phyloP scores from a whole-genome alignment of 441 rosid species.

The Pelargonium myrrhifolium region DNA sequence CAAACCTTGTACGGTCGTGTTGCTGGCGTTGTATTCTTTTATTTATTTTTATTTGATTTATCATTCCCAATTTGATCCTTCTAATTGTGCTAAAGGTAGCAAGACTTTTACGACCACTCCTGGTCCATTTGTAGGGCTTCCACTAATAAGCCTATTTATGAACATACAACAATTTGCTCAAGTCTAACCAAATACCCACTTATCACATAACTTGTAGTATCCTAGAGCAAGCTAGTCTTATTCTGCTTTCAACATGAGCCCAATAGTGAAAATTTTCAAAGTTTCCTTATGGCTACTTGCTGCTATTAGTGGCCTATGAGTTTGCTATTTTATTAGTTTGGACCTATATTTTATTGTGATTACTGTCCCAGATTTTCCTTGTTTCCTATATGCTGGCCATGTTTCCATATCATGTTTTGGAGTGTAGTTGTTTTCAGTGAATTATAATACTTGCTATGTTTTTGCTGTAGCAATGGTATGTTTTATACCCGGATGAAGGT shows the following conservation, averaged over 20 bases:
- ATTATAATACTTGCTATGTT: neutral
- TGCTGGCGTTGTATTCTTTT: neutral
- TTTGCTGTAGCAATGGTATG: slow-evolving; percentile 90
- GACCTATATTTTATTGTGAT: neutral
- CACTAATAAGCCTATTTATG: neutral
- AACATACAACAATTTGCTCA: neutral
- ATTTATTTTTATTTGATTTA: neutral
- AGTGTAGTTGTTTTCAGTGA: neutral
- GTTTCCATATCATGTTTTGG: neutral
- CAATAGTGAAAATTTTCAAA: neutral
- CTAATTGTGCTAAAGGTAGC: neutral
- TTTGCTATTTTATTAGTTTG: neutral
- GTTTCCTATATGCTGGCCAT: neutral
- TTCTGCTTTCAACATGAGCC: neutral
- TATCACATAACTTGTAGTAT: neutral
- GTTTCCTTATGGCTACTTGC: slow-evolving; percentile 1
- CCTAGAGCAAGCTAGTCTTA: neutral
- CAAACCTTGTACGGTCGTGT: slow-evolving; percentile 17
- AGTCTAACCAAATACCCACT: neutral
- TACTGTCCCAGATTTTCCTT: neutral
- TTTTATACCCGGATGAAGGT: slow-evolving; percentile 75
- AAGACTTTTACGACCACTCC: neutral
- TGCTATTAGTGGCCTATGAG: neutral
- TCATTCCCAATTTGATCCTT: neutral
- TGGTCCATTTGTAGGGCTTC: neutral